Evolutionary conservation across 2,329 filamentous ascomycete species (phyloP), one percentile per base, ranked within the genome.

Genomic region (Phoma herbarum): DNA sequence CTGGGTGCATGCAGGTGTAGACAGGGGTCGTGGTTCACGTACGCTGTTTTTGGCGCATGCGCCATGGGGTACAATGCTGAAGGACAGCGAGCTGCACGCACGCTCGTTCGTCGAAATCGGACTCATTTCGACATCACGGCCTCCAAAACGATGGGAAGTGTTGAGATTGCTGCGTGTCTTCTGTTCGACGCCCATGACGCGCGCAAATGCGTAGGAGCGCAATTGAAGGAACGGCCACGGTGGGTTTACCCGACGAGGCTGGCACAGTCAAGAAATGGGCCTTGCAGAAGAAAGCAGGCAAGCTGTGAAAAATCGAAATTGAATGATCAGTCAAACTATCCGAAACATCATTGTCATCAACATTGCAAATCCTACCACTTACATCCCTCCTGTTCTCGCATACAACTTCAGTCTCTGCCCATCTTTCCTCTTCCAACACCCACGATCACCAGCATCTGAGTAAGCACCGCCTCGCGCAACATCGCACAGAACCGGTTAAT

Each of bases 401-500:
- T 41, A 41, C 5, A 42, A 20, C 25, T 26, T 39, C 12, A 7
- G 12, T 7, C n/a, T 44, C 18, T 23, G 22, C 41, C 33, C 22
- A 31, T 51, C 28, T 50, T 47, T 26, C 50, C 22, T 18, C 18
- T 33, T 46, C 39, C 20, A 35, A 46, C 45, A 28, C n/a, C 18
- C 20, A 37, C 20, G 37, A 18, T 29, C 44, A 33, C 37, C 26
- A 45, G 18, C 37, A 39, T 46, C 45, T 52, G 26, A 59, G 45
- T 59, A 37, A 59, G 45, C 51, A 29, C 11, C 37, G 46, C 56
- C 44, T 59, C 33, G 45, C 45, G 29, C 56, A 54, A n/a, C 9
- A 28, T 35, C 22, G 25, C 33, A 59, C 56, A 54, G 39, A 59
- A 59, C 45, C 50, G 56, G 56, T 54, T 31, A 46, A 35, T 14